These are phyloP conservation scores for Piper betle DNA, from an alignment of 164 flowering plant genomes.

Conservation along the genomic window DNA sequence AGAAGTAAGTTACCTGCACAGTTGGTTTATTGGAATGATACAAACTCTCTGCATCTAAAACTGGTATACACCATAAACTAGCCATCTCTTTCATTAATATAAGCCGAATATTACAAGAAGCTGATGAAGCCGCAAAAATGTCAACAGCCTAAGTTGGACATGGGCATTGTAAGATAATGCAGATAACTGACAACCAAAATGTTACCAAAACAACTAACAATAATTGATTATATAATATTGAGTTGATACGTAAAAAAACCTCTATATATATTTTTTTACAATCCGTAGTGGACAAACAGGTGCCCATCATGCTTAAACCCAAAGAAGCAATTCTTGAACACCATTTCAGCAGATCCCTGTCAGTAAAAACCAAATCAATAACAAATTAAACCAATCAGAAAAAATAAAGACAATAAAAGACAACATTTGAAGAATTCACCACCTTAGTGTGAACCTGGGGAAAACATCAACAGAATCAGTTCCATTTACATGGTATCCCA, in stretches of 20 bases:
- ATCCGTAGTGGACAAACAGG: slow-evolving; percentile 26
- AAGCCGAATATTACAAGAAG: slow-evolving; percentile 42
- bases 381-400: background rate
- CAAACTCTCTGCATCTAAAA: slow-evolving; percentile 27
- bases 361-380: slow-evolving; percentile 3
- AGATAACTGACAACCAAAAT: background rate
- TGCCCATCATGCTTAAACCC: slow-evolving; percentile 25
- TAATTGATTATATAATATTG: too few relatives aligned
- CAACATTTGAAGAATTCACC: background rate
- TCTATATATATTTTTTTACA: slow-evolving; percentile 50
- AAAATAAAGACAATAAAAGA: background rate
- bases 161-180: background rate
- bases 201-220: background rate
- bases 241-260: slow-evolving; percentile 20
- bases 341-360: slow-evolving; percentile 89
- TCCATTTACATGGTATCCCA: slow-evolving; percentile 19
- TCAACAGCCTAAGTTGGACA: slow-evolving; percentile 63
- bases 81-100: slow-evolving; percentile 47
- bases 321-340: slow-evolving; percentile 63
- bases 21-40: slow-evolving; percentile 40
- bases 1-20: slow-evolving; percentile 39
- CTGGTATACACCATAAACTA: slow-evolving; percentile 45
- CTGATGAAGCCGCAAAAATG: slow-evolving; percentile 55
- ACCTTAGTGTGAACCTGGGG: slow-evolving; percentile 75
- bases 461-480: slow-evolving; percentile 12